Percentiles rank a stretch among this genome's conserved stretches.
phyloP scores from a whole-genome alignment of 306 rosid species.

The Castanea crenata region DNA sequence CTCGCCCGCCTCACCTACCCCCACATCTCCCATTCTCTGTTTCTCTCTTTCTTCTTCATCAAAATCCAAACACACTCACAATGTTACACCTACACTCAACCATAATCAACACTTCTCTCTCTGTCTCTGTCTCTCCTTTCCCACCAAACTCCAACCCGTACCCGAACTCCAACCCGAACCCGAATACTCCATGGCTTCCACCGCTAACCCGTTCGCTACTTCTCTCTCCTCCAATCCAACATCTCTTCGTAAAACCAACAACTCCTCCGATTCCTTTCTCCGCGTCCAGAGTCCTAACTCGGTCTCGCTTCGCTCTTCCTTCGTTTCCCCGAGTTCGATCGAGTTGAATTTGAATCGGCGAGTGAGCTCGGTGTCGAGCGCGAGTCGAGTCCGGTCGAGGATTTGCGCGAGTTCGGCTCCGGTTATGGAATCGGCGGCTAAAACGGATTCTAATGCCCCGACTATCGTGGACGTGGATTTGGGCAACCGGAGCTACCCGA shows the following conservation, averaged over 20 bases:
- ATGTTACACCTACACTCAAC: background rate
- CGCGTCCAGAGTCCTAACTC: conserved; percentile 32
- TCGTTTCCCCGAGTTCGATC: conserved; percentile 4
- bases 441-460: conserved; percentile 30
- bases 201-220: conserved; percentile 37
- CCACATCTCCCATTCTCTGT: background rate
- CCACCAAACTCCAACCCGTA: no score
- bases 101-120: background rate
- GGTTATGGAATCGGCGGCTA: conserved; percentile 53
- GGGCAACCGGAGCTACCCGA: conserved; percentile 92
- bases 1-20: conserved; percentile 14
- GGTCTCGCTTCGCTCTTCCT: conserved; percentile 23
- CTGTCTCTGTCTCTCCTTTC: background rate
- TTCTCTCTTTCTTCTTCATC: no score
- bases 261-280: conserved; percentile 21
- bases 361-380: conserved; percentile 20
- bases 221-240: conserved; percentile 41
- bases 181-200: conserved; percentile 50
- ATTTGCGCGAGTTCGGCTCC: conserved; percentile 57
- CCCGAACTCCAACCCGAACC: background rate
- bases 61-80: no score
- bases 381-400: conserved; percentile 18
- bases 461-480: conserved; percentile 72
- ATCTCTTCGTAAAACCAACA: conserved; percentile 20
- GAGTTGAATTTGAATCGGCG: conserved; percentile 29